These are phyloP conservation scores for Trifolium repens DNA, from an alignment of 306 rosid species.

Conservation along the genomic window DNA sequence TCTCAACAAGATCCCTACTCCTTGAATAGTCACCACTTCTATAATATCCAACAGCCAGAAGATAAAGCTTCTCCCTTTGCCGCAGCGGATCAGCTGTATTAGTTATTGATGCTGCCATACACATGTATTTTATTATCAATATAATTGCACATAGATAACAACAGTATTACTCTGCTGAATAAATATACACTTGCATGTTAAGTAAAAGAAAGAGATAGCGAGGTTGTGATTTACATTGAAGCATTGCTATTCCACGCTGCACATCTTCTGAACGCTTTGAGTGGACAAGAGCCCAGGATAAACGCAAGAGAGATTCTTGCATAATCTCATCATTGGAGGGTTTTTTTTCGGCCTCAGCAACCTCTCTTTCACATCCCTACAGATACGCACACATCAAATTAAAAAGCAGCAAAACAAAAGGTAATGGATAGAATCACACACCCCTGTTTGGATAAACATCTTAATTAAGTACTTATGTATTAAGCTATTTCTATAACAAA, in stretches of 20 bases:
- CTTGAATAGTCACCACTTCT: conserved; percentile 72
- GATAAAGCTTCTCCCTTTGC: conserved; percentile 87
- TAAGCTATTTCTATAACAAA: neutral
- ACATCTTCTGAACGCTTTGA: conserved; percentile 76
- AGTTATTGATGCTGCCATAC: conserved; percentile 68
- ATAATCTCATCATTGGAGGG: conserved; percentile 58
- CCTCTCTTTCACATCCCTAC: conserved; percentile 90
- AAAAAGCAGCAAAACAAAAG: conserved; percentile 24
- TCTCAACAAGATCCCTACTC: conserved; percentile 74
- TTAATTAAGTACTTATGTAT: neutral
- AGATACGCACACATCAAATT: conserved; percentile 17
- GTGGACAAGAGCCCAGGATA: conserved; percentile 98
- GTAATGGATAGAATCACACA: neutral
- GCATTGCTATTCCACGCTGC: conserved; percentile 96
- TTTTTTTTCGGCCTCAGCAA: conserved; percentile 65
- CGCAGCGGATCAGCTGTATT: conserved; percentile 55
- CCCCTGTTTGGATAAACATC: neutral
- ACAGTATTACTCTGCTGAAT: conserved; percentile 1
- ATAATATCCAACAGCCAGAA: conserved; percentile 79
- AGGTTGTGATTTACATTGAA: conserved; percentile 59
- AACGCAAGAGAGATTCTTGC: conserved; percentile 75
- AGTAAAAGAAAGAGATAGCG: neutral
- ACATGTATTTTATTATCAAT: conserved; percentile 13
- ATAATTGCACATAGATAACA: neutral
- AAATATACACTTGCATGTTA: neutral